phyloP scores from a whole-genome alignment of 345 rosid genomes.

The Punica granatum region DNA sequence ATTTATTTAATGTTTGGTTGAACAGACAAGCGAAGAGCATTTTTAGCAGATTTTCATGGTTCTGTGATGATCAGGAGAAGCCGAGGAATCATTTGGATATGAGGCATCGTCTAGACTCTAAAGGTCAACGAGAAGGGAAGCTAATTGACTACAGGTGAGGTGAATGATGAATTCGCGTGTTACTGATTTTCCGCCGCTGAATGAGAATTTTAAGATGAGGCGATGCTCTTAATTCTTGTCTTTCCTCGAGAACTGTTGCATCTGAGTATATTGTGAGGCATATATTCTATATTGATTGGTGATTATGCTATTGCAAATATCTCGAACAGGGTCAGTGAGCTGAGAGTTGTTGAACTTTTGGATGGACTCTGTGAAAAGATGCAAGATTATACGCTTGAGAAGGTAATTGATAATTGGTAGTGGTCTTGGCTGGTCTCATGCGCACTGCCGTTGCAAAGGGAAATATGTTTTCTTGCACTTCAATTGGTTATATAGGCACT shows the following conservation, averaged over 20 bases:
- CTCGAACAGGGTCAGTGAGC: slow-evolving; percentile 66
- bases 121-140: slow-evolving; percentile 90
- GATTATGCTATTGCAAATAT: neutral
- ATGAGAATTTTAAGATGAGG: neutral
- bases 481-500: neutral
- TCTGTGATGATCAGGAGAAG: slow-evolving; percentile 46
- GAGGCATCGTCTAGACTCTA: slow-evolving; percentile 82
- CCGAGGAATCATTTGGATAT: slow-evolving; percentile 92
- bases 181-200: neutral
- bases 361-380: slow-evolving; percentile 91
- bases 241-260: neutral
- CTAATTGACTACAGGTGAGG: slow-evolving; percentile 93
- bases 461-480: neutral
- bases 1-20: neutral
- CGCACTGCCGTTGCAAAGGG: neutral
- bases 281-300: slow-evolving; percentile 5
- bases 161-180: slow-evolving; percentile 15
- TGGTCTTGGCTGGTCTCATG: neutral
- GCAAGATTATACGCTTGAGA: slow-evolving; percentile 86
- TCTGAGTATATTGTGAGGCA: neutral
- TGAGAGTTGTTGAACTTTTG: slow-evolving; percentile 84
- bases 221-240: neutral
- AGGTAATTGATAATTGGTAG: slow-evolving; percentile 29
- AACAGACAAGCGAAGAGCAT: neutral
- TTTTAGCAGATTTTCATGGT: neutral